Base-by-base conservation (phyloP, 331 rosid species). In the Quercus lobata region DNA sequence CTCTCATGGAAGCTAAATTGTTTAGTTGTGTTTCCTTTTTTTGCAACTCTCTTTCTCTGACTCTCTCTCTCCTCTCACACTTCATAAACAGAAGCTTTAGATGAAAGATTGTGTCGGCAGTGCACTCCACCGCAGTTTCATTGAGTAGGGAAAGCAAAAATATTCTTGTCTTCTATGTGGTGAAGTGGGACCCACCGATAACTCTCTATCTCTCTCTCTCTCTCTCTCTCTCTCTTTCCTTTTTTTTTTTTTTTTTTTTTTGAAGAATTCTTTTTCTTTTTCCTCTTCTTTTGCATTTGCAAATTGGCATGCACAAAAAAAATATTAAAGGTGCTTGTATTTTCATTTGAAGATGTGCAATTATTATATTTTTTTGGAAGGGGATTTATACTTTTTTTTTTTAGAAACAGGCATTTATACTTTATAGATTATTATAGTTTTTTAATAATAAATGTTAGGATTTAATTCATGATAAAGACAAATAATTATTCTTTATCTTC, bases 61-160 rank as follows among this genome's bases (percentile, higher is more conserved):
- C 41, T 35, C 54, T 49, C 54, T 3, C 54, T 49, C 17, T 12
- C 18, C 30, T 12, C 5, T 17, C 49, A 9, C 52, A 2, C 17
- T 1, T 21, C 2, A n/a, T 8, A 34, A 18, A 68, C 25, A 49
- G 54, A 4, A n/a, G 1, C 34, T 75, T 77, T 69, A 76, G 56
- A 76, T 62, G 35, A 25, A 82, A 75, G 72, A 74, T 35, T 34
- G 77, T 56, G 87, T 83, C 85, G 83, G 87, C 15, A 25, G 74
- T 60, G 68, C 7, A 32, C 65, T 70, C 27, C 55, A 18, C 80
- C 62, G 29, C 57, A 24, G 32, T 46, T 72, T 17, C 25, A 22
- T 12, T 14, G 54, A 63, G 77, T 34, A 57, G 62, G 79, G 54
- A 53, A n/a, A 32, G 9, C 22, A n/a, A 16, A n/a, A 16, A 3